A percentile compares a stretch with the other conserved stretches of the same genome.
Evolutionary conservation across 2,329 filamentous ascomycete genomes (phyloP).

Genomic region (Calonectria hongkongensis): DNA sequence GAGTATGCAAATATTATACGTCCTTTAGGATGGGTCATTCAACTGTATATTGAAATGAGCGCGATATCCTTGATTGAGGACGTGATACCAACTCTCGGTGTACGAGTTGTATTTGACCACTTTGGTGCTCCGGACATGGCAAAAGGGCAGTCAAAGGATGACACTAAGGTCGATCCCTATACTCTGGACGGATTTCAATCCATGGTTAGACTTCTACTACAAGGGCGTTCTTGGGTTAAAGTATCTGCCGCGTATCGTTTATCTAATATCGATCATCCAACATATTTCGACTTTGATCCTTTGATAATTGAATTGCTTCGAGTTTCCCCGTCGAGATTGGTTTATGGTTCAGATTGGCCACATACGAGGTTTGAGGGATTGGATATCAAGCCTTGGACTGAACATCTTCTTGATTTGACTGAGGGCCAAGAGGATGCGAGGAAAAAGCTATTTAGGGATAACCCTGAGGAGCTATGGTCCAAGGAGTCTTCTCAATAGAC

Average conservation of each 20-base stretch:
- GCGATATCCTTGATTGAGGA: neutral
- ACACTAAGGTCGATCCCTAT: neutral
- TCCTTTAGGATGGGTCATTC: constrained; percentile 13
- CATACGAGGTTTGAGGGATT: constrained; percentile 25
- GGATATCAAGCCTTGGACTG: constrained; percentile 22
- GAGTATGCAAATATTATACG: neutral
- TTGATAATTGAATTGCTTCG: neutral
- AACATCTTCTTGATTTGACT: constrained; percentile 14
- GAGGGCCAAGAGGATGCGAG: constrained; percentile 6
- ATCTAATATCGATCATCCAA: neutral
- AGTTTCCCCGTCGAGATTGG: constrained; percentile 6
- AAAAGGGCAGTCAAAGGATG: neutral
- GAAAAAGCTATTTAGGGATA: constrained; percentile 5
- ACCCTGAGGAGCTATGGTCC: neutral
- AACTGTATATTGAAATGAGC: constrained; percentile 4
- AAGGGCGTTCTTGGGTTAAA: constrained; percentile 9
- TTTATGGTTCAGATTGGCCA: constrained; percentile 21
- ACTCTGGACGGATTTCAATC: constrained; percentile 6
- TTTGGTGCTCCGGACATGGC: constrained; percentile 6
- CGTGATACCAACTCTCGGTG: neutral
- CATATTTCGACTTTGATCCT: neutral
- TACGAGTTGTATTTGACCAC: constrained; percentile 15
- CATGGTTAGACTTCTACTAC: neutral
- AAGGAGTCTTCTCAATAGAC: neutral
- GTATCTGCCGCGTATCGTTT: constrained; percentile 16